Evolutionary conservation across 306 rosid species (phyloP).

Genomic region (Glycyrrhiza uralensis): DNA sequence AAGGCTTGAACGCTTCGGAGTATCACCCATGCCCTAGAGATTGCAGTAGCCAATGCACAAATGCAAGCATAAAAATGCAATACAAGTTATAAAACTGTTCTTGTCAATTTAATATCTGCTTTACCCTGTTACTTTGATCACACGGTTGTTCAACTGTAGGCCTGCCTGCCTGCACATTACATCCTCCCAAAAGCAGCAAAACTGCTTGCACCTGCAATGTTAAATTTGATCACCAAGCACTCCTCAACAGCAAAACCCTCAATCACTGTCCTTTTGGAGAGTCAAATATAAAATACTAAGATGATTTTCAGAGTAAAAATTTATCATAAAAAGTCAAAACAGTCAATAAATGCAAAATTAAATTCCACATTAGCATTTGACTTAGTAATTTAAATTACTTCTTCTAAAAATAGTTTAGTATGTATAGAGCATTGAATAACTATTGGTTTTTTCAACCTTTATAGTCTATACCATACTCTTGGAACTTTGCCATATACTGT

Average conservation of each 20-base stretch:
- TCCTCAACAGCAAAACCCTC: slow-evolving; percentile 17
- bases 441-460: neutral
- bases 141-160: slow-evolving; percentile 57
- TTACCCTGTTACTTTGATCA: slow-evolving; percentile 68
- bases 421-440: neutral
- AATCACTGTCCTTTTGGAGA: neutral
- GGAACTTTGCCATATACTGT: neutral
- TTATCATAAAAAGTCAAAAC: neutral
- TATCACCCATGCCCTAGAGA: slow-evolving; percentile 58
- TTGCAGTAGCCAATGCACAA: slow-evolving; percentile 28
- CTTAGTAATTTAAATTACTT: neutral
- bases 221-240: slow-evolving; percentile 28
- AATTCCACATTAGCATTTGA: neutral
- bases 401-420: neutral
- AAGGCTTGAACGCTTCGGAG: slow-evolving; percentile 69
- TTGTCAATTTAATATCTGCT: slow-evolving; percentile 23
- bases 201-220: slow-evolving; percentile 85
- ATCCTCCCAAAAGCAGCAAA: slow-evolving; percentile 83
- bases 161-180: slow-evolving; percentile 53
- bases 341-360: neutral
- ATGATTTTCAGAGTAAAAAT: neutral
- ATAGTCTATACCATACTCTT: neutral
- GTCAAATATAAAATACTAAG: neutral
- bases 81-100: slow-evolving; percentile 17
- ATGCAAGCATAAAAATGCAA: slow-evolving; percentile 34